Evolutionary conservation across 2,329 filamentous ascomycete species (phyloP), one percentile per base, ranked within the genome.

Genomic region (Hysterium pulicare): DNA sequence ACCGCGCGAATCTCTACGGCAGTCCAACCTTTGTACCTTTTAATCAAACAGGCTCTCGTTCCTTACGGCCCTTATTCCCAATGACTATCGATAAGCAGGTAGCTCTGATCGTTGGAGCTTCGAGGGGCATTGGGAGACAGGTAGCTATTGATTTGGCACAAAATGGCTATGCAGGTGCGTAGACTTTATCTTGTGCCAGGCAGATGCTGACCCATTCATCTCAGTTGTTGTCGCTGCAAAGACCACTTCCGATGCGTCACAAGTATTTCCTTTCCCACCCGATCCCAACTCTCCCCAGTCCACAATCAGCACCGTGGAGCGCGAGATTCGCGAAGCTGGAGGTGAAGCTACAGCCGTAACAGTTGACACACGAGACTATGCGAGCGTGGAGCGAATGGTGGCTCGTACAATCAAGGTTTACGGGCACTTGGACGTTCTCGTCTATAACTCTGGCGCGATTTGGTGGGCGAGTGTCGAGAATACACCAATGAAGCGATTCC

Each of bases 391-490:
- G 38, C 54, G 61, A 6, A 73, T 91, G 31, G 69, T 90, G 2
- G 61, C 76, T 17, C 63, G 74, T 42, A 83, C 83, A 0, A 67
- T 86, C 4, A 49, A 69, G 55, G 71, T 64, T 4, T 84, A 85
- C 54, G 75, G 76, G 33, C 77, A 77, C 17, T 71, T 94, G 3
- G 87, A 93, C 59, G 83, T 85, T 0, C 68, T 94, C 2, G 66
- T 93, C 37, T 94, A 94, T 72, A 94, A 93, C 62, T 83, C 84
- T 0, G 88, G 88, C 31, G 88, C 88, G 2, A 90, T 94, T 51
- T 93, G 84, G 83, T 91, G 87, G 87, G 78, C 84, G 0, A 77
- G 84, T 1, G 81, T 94, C 0, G 77, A 82, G 39, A 78, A 82
- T 35, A 91, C 87, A 0, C 83, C 86, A 0, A 71, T 85, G 50